A percentile compares a stretch with the other conserved stretches of the same genome.
phyloP scores from a whole-genome alignment of 345 rosid species.

The Erysimum cheiranthoides region DNA sequence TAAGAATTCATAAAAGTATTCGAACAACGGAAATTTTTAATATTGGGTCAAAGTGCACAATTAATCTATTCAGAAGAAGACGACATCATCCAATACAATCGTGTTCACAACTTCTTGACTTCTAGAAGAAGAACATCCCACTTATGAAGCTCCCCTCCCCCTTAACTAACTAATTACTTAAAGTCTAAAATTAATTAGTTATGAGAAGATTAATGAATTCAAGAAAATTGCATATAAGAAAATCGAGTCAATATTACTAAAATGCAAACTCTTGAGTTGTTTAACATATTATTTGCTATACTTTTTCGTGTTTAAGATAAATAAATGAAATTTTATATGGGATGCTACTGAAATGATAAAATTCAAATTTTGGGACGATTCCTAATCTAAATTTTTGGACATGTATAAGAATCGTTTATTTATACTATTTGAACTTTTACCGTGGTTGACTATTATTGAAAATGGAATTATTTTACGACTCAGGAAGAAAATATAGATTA shows the following conservation, averaged over 20 bases:
- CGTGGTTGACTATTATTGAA: neutral
- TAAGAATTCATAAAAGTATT: neutral
- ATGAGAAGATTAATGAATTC: neutral
- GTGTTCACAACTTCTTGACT: conserved; percentile 28
- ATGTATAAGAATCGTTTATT: neutral
- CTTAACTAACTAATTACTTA: neutral
- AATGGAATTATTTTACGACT: neutral
- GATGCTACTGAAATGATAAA: neutral
- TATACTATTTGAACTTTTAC: neutral
- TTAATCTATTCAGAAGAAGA: neutral
- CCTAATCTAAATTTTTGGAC: neutral
- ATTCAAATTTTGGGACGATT: neutral
- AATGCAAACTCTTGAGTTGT: neutral
- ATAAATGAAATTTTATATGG: no score
- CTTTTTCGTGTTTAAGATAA: no score
- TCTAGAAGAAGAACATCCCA: conserved; percentile 8
- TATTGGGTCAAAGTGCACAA: neutral
- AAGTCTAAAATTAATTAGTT: neutral
- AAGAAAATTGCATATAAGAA: neutral
- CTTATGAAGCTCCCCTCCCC: neutral
- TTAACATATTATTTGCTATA: neutral
- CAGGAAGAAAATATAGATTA: neutral
- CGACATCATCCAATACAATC: conserved; percentile 19
- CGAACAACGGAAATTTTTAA: neutral
- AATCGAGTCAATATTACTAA: neutral